A percentile compares a stretch with the other conserved stretches of the same genome.
Evolutionary conservation across 2,329 filamentous ascomycete genomes (phyloP).

Genomic region (Cladosporium oxysporum): DNA sequence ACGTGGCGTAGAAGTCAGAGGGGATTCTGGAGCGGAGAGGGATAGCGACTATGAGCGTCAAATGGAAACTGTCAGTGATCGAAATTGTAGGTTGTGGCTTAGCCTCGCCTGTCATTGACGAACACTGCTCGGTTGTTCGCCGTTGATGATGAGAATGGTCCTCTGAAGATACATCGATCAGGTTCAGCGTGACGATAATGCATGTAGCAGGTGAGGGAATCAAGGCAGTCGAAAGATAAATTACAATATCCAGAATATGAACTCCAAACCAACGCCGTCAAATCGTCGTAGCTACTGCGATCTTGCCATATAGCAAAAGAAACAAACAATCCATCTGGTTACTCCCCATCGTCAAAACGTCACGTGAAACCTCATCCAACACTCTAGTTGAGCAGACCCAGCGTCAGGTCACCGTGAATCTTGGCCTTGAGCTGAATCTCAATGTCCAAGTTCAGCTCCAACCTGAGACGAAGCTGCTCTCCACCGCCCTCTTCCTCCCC

Average conservation of each 20-base stretch:
- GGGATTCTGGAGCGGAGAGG: not conserved
- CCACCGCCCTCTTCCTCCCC: constrained; percentile 43
- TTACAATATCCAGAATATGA: constrained; percentile 15
- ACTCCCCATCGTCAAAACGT: constrained; percentile 9
- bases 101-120: not conserved
- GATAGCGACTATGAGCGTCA: not conserved
- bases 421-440: constrained; percentile 66
- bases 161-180: not conserved
- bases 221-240: constrained; percentile 1
- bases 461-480: constrained; percentile 56
- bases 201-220: not conserved
- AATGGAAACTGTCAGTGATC: not conserved
- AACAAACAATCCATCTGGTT: constrained; percentile 4
- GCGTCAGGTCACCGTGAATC: constrained; percentile 64
- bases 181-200: not conserved
- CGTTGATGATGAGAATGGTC: not conserved
- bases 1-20: not conserved
- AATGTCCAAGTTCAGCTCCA: constrained; percentile 64
- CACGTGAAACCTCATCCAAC: constrained; percentile 1
- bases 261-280: constrained; percentile 18
- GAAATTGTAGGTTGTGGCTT: not conserved
- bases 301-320: not conserved
- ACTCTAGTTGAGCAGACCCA: constrained; percentile 50
- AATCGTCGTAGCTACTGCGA: constrained; percentile 10
- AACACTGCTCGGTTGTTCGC: not conserved